These are phyloP conservation scores for Trametes sanguinea DNA, from an alignment of 768 basidiomycete genomes.

Conservation along the genomic window DNA sequence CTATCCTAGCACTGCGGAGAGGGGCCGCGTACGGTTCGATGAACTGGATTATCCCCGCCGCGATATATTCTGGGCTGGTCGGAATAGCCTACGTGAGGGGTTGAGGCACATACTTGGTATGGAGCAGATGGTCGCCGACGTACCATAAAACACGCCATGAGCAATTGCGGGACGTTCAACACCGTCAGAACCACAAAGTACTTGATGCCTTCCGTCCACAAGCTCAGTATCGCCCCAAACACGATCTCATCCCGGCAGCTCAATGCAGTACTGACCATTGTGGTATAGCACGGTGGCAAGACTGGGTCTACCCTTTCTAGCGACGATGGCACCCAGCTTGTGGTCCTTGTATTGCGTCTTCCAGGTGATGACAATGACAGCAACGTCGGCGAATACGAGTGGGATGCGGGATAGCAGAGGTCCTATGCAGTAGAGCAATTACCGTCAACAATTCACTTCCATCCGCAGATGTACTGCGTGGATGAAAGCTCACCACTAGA, in stretches of 20 bases:
- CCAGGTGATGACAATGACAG: conserved; percentile 1
- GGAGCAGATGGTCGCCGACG: too few species aligned
- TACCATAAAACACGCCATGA: too few species aligned
- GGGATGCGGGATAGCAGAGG: not conserved
- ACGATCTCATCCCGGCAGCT: too few species aligned
- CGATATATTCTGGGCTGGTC: too few species aligned
- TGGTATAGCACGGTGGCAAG: not conserved
- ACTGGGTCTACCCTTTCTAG: not conserved
- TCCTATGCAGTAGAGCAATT: not conserved
- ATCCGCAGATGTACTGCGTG: too few species aligned
- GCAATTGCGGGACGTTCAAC: too few species aligned
- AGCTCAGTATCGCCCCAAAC: too few species aligned
- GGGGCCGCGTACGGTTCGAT: not conserved
- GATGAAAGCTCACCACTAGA: too few species aligned
- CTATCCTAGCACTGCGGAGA: not conserved
- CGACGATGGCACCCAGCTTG: not conserved
- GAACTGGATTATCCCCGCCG: not conserved
- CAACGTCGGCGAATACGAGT: not conserved
- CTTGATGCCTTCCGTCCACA: not conserved
- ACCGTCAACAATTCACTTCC: too few species aligned
- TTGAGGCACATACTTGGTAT: too few species aligned
- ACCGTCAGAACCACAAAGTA: too few species aligned
- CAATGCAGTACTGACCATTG: not conserved
- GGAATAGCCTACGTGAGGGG: too few species aligned
- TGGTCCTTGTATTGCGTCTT: not conserved